These are phyloP conservation scores for Neurospora crassa DNA, from an alignment of 2,329 filamentous ascomycete species.

Conservation along the genomic window DNA sequence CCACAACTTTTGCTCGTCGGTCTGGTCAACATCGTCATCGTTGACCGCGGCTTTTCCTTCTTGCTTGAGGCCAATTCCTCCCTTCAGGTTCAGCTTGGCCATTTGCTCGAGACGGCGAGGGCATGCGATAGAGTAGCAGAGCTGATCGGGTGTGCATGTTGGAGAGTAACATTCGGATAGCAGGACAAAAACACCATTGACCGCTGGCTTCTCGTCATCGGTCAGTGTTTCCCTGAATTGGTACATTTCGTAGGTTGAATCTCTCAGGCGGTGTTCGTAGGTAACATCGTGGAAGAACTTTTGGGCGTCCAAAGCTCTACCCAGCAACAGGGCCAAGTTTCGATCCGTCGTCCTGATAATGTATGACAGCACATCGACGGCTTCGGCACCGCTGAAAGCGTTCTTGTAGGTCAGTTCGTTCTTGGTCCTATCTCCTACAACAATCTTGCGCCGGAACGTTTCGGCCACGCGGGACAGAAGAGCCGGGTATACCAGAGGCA, in stretches of 20 bases:
- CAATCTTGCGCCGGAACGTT: constrained; percentile 83
- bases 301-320: constrained; percentile 87
- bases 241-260: constrained; percentile 91
- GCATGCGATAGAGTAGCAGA: constrained; percentile 97
- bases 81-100: constrained; percentile 85
- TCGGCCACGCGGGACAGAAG: constrained; percentile 87
- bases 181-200: constrained; percentile 94
- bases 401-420: constrained; percentile 97
- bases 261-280: constrained; percentile 89
- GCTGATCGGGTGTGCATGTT: constrained; percentile 86
- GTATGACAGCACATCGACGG: constrained; percentile 88
- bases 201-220: constrained; percentile 63
- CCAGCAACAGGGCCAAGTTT: constrained; percentile 83
- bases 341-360: constrained; percentile 96
- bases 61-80: constrained; percentile 74
- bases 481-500: constrained; percentile 88
- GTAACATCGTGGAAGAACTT: constrained; percentile 99
- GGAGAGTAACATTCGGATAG: constrained; percentile 97
- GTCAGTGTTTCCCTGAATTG: constrained; percentile 91
- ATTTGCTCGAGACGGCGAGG: constrained; percentile 90
- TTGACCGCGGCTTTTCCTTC: constrained; percentile 47
- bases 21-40: constrained; percentile 75
- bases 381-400: constrained; percentile 90
- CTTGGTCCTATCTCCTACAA: constrained; percentile 80
- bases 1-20: constrained; percentile 96